Conservation (phyloP, 805 yeast genomes). For the Starmerella sp. region DNA sequence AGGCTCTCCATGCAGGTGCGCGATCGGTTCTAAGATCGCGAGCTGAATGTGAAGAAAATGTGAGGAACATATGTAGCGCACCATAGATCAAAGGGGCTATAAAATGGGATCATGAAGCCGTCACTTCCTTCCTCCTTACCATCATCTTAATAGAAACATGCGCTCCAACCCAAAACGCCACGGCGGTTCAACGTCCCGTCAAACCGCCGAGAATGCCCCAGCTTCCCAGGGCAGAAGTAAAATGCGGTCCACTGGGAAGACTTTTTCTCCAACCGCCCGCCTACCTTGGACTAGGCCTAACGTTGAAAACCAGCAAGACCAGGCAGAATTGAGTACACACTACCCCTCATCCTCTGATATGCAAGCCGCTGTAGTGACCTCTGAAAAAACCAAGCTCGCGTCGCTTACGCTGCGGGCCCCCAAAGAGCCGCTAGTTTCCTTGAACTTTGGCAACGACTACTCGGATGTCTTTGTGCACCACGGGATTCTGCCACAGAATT, state of each 20-base stretch:
- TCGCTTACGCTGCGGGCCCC: neutral
- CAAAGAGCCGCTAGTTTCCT: neutral
- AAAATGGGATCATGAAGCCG: neutral
- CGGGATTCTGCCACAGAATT: constrained; percentile 49
- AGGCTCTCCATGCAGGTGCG: neutral
- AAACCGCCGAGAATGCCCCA: neutral
- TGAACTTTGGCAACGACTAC: constrained; percentile 55
- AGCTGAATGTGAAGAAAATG: neutral
- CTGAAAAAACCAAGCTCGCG: neutral
- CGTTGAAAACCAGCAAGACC: neutral
- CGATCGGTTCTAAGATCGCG: neutral
- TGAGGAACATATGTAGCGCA: neutral
- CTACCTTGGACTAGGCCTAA: neutral
- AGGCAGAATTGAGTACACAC: neutral
- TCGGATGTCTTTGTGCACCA: constrained; percentile 57
- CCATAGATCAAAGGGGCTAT: neutral
- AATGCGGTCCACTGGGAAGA: neutral
- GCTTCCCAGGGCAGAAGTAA: neutral
- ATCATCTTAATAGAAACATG: neutral
- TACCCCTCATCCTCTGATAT: neutral
- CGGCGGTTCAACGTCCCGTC: neutral
- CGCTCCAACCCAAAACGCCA: neutral
- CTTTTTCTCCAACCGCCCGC: neutral
- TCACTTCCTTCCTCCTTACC: neutral
- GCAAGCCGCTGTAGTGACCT: neutral